Evolutionary conservation across 345 rosid species (phyloP).

Genomic region (Ceriops zippeliana): DNA sequence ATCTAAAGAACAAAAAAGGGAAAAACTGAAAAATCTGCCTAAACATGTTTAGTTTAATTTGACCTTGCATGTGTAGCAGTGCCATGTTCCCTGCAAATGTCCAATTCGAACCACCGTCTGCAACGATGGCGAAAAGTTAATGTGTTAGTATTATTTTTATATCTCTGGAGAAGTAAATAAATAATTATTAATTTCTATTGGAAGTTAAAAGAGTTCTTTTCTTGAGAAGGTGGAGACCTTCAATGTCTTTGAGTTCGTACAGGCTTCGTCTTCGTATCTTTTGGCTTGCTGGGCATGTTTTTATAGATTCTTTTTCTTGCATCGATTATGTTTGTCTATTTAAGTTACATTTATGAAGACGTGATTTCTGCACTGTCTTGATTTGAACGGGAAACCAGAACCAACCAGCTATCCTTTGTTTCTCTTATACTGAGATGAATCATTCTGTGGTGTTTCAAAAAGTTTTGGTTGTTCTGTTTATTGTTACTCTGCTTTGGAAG

Average conservation of each 20-base stretch:
- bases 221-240: conserved; percentile 22
- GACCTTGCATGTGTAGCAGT: too few species aligned
- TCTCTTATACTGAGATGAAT: conserved; percentile 6
- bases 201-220: conserved; percentile 18
- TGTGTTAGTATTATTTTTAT: not conserved
- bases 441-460: conserved; percentile 43
- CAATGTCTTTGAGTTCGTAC: conserved; percentile 4
- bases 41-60: too few species aligned
- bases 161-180: not conserved
- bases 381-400: conserved; percentile 6
- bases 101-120: too few species aligned
- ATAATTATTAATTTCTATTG: not conserved
- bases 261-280: conserved; percentile 24
- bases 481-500: conserved; percentile 46
- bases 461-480: conserved; percentile 39
- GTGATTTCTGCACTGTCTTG: conserved; percentile 8
- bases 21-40: too few species aligned
- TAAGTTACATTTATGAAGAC: not conserved
- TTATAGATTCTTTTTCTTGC: conserved; percentile 8
- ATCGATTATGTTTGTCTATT: not conserved
- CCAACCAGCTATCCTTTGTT: conserved; percentile 4
- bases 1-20: too few species aligned
- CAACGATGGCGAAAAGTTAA: not conserved
- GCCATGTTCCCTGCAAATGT: too few species aligned
- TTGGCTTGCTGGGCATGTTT: conserved; percentile 11